These are phyloP conservation scores for Eragrostis curvula DNA, from an alignment of 176 grass and related monocot species.

Conservation along the genomic window DNA sequence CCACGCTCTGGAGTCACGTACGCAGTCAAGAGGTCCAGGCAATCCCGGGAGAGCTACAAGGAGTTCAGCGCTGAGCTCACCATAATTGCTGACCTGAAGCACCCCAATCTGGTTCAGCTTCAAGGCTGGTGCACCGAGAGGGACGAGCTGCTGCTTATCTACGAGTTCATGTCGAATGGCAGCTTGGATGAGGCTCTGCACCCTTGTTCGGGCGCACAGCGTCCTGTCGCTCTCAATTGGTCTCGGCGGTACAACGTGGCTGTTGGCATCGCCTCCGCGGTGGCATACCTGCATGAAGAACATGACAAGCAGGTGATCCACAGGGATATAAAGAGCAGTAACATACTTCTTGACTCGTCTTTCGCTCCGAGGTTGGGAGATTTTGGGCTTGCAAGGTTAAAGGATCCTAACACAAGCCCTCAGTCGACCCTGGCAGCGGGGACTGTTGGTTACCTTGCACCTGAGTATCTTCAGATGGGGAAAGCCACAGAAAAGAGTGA, in stretches of 20 bases:
- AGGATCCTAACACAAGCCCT: constrained; percentile 52
- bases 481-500: constrained; percentile 62
- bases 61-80: constrained; percentile 55
- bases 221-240: constrained; percentile 33
- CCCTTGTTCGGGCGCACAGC: constrained; percentile 12
- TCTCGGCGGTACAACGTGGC: constrained; percentile 54
- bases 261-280: constrained; percentile 45
- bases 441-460: constrained; percentile 66
- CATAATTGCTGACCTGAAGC: constrained; percentile 54
- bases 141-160: constrained; percentile 61
- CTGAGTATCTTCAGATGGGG: constrained; percentile 62
- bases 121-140: constrained; percentile 57
- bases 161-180: constrained; percentile 61
- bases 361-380: constrained; percentile 50
- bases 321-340: constrained; percentile 67
- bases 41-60: constrained; percentile 44
- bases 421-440: constrained; percentile 55
- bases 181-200: constrained; percentile 59
- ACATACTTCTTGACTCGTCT: constrained; percentile 53
- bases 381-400: constrained; percentile 61
- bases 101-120: constrained; percentile 62
- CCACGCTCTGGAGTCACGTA: constrained; percentile 39
- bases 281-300: constrained; percentile 56
- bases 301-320: constrained; percentile 59
- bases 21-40: constrained; percentile 57